Base-by-base conservation (phyloP, 306 rosid genomes). In the Medicago lupulina region DNA sequence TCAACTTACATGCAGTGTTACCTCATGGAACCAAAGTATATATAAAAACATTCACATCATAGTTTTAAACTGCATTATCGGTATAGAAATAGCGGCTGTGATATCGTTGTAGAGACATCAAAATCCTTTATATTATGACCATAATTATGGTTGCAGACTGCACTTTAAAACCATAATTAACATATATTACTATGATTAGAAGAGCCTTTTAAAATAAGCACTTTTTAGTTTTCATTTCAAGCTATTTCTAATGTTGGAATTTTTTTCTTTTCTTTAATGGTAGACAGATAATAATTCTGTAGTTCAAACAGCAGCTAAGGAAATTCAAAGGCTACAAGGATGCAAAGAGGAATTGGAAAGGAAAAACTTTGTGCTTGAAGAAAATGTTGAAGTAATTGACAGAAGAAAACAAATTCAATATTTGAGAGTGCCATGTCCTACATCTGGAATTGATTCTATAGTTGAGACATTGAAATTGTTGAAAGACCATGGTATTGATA, bases 201-300 rank as follows among this genome's bases (percentile, higher is more conserved):
- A 4, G 0, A 28, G 21, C 5, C 21, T 13, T 13, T 59, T 59
- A 59, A 25, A 25, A 6, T 57, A 19, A 57, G 6, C 38, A 43
- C 9, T 18, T 28, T 44, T 6, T 15, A 25, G 21, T 65, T 59
- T 44, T 46, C 5, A 6, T 46, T 46, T 13, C 15, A 13, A 46
- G 14, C 13, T 46, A 16, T 1, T 41, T 34, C 63, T 28, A 50
- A 11, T 17, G 3, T 8, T 57, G 21, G 4, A 14, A 14, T 10
- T 12, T 40, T 3, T 1, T 17, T 12, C 47, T n/a, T 40, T 5
- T 60, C 3, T 17, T 19, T 21, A 67, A 1, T 31, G 38, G 84
- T 85, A 92, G 97, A 83, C 65, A 28, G 94, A 92, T 61, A 87
- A 83, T 86, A 90, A 90, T 13, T 84, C 94, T 17, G 86, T 87